phyloP scores from a whole-genome alignment of 1,139 yeast species.

The Blastobotrys indianensis region DNA sequence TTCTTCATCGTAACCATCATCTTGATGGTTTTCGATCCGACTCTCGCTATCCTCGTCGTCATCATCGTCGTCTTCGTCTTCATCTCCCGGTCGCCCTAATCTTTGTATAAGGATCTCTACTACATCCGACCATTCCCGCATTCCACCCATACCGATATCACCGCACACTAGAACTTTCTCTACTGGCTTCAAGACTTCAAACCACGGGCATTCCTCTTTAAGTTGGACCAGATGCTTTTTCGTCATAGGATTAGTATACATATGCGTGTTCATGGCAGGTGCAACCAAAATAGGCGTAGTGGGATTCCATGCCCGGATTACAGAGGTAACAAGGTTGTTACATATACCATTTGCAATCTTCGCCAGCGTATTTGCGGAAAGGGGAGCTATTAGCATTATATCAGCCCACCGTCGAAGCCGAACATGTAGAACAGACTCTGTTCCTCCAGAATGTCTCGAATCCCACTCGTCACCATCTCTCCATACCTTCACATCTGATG shows the following conservation, averaged over 20 bases:
- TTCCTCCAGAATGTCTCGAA: constrained; percentile 39
- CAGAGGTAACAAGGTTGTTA: constrained; percentile 76
- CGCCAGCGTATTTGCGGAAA: constrained; percentile 89
- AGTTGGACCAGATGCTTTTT: constrained; percentile 68
- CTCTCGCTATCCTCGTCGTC: constrained; percentile 11
- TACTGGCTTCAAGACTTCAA: constrained; percentile 82
- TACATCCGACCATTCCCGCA: constrained; percentile 94
- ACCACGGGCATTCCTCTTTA: constrained; percentile 57
- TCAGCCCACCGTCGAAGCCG: constrained; percentile 96
- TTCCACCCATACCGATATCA: constrained; percentile 95
- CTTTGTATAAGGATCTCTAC: constrained; percentile 67
- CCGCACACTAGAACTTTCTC: constrained; percentile 94
- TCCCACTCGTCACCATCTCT: constrained; percentile 91
- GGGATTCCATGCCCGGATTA: constrained; percentile 90
- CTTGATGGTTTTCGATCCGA: constrained; percentile 1
- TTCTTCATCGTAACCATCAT: constrained; percentile 4
- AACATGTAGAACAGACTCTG: constrained; percentile 74
- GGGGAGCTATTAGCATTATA: constrained; percentile 80
- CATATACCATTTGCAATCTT: constrained; percentile 87
- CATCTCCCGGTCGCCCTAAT: constrained; percentile 29
- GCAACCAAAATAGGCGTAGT: constrained; percentile 78
- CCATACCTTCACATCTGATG: constrained; percentile 85
- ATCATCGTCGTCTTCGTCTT: constrained; percentile 10
- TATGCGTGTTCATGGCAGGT: constrained; percentile 96
- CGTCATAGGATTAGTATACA: constrained; percentile 93